Evolutionary conservation across 805 yeast species (phyloP).

Genomic region (Brettanomyces custersianus): DNA sequence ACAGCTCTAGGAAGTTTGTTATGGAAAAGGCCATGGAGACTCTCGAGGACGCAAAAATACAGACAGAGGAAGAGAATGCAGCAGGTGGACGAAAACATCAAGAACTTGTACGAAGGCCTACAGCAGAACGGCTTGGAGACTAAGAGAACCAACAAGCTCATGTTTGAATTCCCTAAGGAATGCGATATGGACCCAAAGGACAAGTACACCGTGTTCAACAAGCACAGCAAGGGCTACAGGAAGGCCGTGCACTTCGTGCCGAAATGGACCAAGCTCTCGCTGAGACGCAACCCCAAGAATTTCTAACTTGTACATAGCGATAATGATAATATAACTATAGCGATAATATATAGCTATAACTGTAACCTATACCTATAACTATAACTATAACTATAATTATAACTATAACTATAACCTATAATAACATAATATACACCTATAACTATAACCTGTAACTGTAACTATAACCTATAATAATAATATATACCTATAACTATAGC

Average conservation of each 20-base stretch:
- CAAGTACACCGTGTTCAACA: conserved; percentile 81
- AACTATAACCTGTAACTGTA: too few species aligned
- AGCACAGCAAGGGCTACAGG: conserved; percentile 68
- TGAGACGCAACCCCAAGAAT: conserved; percentile 71
- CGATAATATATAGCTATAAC: not conserved
- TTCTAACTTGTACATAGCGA: conserved; percentile 36
- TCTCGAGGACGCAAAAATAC: conserved; percentile 72
- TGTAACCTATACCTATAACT: too few species aligned
- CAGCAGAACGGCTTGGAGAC: conserved; percentile 23
- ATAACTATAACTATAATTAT: not conserved
- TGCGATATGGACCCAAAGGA: conserved; percentile 70
- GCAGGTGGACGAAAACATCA: conserved; percentile 72
- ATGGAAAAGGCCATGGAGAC: conserved; percentile 72
- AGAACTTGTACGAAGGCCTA: conserved; percentile 47
- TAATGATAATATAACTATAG: not conserved
- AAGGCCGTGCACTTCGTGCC: conserved; percentile 84
- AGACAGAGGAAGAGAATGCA: conserved; percentile 80
- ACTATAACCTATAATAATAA: too few species aligned
- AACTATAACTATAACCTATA: not conserved
- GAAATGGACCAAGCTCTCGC: conserved; percentile 81
- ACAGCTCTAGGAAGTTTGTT: conserved; percentile 62
- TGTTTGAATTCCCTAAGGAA: conserved; percentile 63
- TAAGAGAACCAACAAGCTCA: conserved; percentile 28
- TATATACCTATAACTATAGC: too few species aligned
- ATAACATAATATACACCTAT: too few species aligned